phyloP scores from a whole-genome alignment of 1,139 yeast species.

The Lodderomyces metapsilosis region DNA sequence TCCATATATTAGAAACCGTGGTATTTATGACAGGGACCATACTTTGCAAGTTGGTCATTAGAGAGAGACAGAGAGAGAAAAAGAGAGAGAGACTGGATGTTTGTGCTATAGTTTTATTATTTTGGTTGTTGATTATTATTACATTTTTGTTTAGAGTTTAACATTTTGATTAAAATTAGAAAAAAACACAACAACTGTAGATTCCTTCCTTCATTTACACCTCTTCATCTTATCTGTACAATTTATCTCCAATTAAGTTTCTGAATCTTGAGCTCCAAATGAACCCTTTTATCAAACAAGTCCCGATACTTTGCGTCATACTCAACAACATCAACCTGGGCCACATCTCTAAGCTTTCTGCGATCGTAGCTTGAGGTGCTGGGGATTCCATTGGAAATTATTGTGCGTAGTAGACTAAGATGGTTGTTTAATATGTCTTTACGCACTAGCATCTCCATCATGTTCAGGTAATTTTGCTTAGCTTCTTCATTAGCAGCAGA shows the following conservation, averaged over 20 bases:
- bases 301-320: not conserved
- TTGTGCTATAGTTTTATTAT: too few species aligned
- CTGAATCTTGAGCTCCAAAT: not conserved
- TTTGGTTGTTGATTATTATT: not conserved
- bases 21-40: slow-evolving; percentile 41
- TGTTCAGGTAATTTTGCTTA: too few species aligned
- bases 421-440: not conserved
- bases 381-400: not conserved
- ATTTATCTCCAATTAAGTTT: not conserved
- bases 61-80: not conserved
- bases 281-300: not conserved
- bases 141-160: not conserved
- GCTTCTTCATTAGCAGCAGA: not conserved
- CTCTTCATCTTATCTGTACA: too few species aligned
- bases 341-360: not conserved
- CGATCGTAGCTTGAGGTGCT: not conserved
- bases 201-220: too few species aligned
- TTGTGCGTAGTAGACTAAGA: not conserved
- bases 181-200: too few species aligned
- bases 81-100: not conserved
- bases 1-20: slow-evolving; percentile 39
- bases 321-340: not conserved
- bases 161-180: too few species aligned
- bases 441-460: not conserved
- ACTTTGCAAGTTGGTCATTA: slow-evolving; percentile 14